Percentiles rank a stretch among this genome's conserved stretches.
These are phyloP conservation scores for Drechslerella stenobrocha DNA, from an alignment of 2,329 filamentous ascomycete genomes.

Conservation along the genomic window DNA sequence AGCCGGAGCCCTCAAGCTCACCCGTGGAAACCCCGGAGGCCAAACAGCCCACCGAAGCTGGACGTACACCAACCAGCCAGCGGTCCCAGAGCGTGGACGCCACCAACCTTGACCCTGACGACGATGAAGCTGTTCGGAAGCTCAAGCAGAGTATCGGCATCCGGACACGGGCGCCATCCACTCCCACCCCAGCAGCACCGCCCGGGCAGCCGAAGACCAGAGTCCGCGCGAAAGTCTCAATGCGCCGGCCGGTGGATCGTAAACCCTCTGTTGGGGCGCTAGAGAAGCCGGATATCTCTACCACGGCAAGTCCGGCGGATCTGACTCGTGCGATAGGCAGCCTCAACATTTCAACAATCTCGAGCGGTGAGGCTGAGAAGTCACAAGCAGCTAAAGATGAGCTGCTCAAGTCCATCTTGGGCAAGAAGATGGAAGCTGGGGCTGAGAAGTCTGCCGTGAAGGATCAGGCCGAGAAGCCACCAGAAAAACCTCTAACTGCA, in stretches of 20 bases:
- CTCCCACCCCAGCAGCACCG: slow-evolving; percentile 1
- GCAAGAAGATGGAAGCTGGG: slow-evolving; percentile 27
- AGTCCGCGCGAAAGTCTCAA: slow-evolving; percentile 37
- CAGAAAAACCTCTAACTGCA: neutral
- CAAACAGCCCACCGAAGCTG: neutral
- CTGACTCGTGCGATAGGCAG: slow-evolving; percentile 32
- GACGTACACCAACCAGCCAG: slow-evolving; percentile 11
- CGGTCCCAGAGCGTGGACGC: slow-evolving; percentile 41
- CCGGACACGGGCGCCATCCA: slow-evolving; percentile 10
- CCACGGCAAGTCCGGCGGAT: slow-evolving; percentile 12
- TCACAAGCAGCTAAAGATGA: slow-evolving; percentile 42
- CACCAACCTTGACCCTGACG: slow-evolving; percentile 23
- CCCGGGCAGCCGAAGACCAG: slow-evolving; percentile 18
- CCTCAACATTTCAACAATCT: slow-evolving; percentile 36
- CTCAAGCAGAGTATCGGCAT: slow-evolving; percentile 35
- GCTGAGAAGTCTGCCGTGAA: neutral
- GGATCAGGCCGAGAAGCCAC: slow-evolving; percentile 7
- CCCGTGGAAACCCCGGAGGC: slow-evolving; percentile 3
- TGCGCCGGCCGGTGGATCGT: slow-evolving; percentile 30
- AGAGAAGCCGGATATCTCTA: slow-evolving; percentile 12
- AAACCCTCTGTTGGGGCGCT: slow-evolving; percentile 16
- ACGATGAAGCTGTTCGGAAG: slow-evolving; percentile 19
- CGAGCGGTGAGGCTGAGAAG: slow-evolving; percentile 42
- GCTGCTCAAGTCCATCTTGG: slow-evolving; percentile 38
- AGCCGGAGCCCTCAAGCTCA: slow-evolving; percentile 3